Conservation (phyloP, 2,329 filamentous ascomycete species). For the Aspergillus intermedius region DNA sequence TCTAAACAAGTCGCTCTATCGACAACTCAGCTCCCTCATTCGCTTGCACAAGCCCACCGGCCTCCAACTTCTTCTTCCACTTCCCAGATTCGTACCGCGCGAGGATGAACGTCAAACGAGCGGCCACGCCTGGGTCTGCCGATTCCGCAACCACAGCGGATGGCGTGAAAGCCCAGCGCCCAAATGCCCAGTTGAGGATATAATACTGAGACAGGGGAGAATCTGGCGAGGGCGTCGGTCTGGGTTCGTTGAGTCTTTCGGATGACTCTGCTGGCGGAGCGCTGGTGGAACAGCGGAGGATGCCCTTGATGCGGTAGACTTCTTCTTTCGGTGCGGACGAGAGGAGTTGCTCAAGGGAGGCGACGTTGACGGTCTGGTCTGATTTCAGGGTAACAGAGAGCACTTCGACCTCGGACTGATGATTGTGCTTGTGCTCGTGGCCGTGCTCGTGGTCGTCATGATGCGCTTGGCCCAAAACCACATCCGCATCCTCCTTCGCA, state of each 20-base stretch:
- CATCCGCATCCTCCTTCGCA: slow-evolving; percentile 32
- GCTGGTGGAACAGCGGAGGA: slow-evolving; percentile 43
- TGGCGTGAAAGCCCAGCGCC: slow-evolving; percentile 82
- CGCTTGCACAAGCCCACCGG: slow-evolving; percentile 29
- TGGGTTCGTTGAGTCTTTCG: slow-evolving; percentile 30
- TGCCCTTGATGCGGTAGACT: slow-evolving; percentile 86
- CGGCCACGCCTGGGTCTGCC: slow-evolving; percentile 25
- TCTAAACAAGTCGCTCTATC: slow-evolving; percentile 31
- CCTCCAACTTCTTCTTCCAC: slow-evolving; percentile 45
- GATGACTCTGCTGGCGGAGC: slow-evolving; percentile 43
- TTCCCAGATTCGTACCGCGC: slow-evolving; percentile 43
- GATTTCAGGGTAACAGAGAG: slow-evolving; percentile 67
- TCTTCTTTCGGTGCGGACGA: slow-evolving; percentile 79
- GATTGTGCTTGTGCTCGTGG: slow-evolving; percentile 31
- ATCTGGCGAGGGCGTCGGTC: slow-evolving; percentile 4
- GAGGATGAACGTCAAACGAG: slow-evolving; percentile 42
- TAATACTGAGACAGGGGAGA: slow-evolving; percentile 50
- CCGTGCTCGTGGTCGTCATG: slow-evolving; percentile 29
- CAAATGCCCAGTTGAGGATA: slow-evolving; percentile 98
- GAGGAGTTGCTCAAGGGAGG: slow-evolving; percentile 61
- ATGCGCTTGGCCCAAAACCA: slow-evolving; percentile 30
- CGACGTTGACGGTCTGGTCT: slow-evolving; percentile 47
- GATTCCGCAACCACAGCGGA: slow-evolving; percentile 34
- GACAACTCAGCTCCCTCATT: slow-evolving; percentile 18
- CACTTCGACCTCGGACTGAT: slow-evolving; percentile 84